These are phyloP conservation scores for Claviceps pusilla DNA, from an alignment of 2,329 filamentous ascomycete genomes.

Conservation along the genomic window DNA sequence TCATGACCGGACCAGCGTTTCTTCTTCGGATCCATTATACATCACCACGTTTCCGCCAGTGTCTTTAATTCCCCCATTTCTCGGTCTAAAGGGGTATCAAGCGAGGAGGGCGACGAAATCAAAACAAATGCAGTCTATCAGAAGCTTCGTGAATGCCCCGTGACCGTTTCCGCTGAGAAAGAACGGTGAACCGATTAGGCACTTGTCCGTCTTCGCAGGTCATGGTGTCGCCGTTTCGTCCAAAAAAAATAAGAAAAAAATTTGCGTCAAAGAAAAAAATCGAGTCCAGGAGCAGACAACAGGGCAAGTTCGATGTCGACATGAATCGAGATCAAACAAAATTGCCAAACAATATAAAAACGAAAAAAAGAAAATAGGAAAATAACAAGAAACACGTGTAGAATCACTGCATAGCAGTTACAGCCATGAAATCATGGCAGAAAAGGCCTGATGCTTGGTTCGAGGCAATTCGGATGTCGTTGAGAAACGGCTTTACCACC, in stretches of 20 bases:
- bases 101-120: conserved; percentile 27
- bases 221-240: conserved; percentile 28
- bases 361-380: conserved; percentile 1
- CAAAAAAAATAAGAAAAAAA: conserved; percentile 11
- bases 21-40: conserved; percentile 16
- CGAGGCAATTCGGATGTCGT: conserved; percentile 2
- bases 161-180: conserved; percentile 22
- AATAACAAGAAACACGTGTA: conserved; percentile 4
- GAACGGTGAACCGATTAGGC: conserved; percentile 17
- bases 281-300: conserved; percentile 6
- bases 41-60: conserved; percentile 23
- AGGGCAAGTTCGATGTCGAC: conserved; percentile 1
- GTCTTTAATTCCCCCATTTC: conserved; percentile 24
- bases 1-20: conserved; percentile 9
- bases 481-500: conserved; percentile 35
- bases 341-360: background rate
- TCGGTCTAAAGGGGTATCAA: conserved; percentile 31
- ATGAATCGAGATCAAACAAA: background rate
- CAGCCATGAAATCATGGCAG: background rate
- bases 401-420: conserved; percentile 7
- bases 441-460: background rate
- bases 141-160: conserved; percentile 27
- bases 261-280: conserved; percentile 1
- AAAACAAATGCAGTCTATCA: conserved; percentile 31
- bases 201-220: conserved; percentile 22